Percentiles rank a stretch among this genome's conserved stretches.
Conservation (phyloP, 2,329 filamentous ascomycete genomes). For the Fusarium sublunatum region DNA sequence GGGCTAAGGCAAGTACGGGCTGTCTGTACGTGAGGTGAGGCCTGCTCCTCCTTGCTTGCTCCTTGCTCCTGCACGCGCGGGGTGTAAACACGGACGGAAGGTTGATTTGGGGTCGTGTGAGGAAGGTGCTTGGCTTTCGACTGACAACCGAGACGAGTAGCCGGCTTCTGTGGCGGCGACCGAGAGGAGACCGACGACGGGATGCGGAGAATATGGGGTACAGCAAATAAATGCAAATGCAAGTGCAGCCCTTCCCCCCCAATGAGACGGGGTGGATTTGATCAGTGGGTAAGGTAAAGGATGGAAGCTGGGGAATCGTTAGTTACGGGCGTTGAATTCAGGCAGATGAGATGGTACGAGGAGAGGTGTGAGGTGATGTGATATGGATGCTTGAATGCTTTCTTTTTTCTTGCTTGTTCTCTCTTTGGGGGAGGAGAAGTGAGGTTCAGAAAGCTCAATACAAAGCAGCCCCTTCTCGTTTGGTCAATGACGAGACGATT, state of each 20-base stretch:
- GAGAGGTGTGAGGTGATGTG: slow-evolving; percentile 11
- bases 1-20: slow-evolving; percentile 7
- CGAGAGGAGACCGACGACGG: slow-evolving; percentile 45
- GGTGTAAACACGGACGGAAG: slow-evolving; percentile 28
- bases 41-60: not conserved
- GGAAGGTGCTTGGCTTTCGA: slow-evolving; percentile 31
- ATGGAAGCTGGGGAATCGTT: slow-evolving; percentile 42
- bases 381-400: slow-evolving; percentile 7
- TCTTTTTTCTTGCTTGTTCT: slow-evolving; percentile 8
- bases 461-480: slow-evolving; percentile 18
- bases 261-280: slow-evolving; percentile 46
- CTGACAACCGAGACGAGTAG: slow-evolving; percentile 44
- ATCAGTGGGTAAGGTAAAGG: slow-evolving; percentile 32
- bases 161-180: slow-evolving; percentile 43
- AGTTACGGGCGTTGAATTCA: slow-evolving; percentile 21
- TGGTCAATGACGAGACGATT: slow-evolving; percentile 37
- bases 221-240: slow-evolving; percentile 12
- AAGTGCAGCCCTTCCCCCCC: slow-evolving; percentile 29
- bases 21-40: not conserved
- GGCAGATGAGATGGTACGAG: slow-evolving; percentile 28
- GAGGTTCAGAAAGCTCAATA: not conserved
- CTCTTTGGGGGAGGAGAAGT: slow-evolving; percentile 7
- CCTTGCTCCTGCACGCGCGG: slow-evolving; percentile 25
- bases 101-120: slow-evolving; percentile 34
- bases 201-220: slow-evolving; percentile 41